phyloP scores from a whole-genome alignment of 108 stramenopile genomes.

The Skeletonema menzelii region DNA sequence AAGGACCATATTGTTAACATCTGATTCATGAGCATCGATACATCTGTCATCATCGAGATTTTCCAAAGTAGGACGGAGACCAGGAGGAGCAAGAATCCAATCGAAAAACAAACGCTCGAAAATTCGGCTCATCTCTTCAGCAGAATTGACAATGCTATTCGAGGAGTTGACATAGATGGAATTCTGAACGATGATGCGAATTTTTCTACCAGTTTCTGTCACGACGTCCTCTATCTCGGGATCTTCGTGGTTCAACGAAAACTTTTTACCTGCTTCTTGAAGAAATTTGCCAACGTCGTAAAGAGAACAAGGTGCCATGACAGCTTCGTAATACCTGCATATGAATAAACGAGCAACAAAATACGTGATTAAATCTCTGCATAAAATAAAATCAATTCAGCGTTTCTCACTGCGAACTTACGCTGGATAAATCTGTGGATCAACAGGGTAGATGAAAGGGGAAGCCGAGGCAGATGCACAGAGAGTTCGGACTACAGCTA shows the following conservation, averaged over 20 bases:
- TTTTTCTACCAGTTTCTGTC: slow-evolving; percentile 68
- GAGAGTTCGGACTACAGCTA: slow-evolving; percentile 79
- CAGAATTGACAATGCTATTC: slow-evolving; percentile 67
- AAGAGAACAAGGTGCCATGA: slow-evolving; percentile 78
- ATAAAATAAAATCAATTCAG: neutral
- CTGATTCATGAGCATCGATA: slow-evolving; percentile 68
- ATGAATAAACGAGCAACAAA: neutral
- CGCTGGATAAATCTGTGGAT: slow-evolving; percentile 81
- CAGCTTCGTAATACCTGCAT: slow-evolving; percentile 77
- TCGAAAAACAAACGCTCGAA: slow-evolving; percentile 87
- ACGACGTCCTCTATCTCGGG: slow-evolving; percentile 50
- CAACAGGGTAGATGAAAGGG: slow-evolving; percentile 82
- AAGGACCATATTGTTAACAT: slow-evolving; percentile 74
- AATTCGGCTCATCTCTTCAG: slow-evolving; percentile 78
- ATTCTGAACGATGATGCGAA: slow-evolving; percentile 74
- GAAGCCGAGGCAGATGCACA: slow-evolving; percentile 63
- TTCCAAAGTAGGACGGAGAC: slow-evolving; percentile 53
- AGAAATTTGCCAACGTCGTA: slow-evolving; percentile 67
- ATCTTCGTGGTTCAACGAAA: slow-evolving; percentile 7
- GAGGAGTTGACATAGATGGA: slow-evolving; percentile 68
- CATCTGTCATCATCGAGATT: slow-evolving; percentile 86
- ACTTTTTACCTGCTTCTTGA: slow-evolving; percentile 52
- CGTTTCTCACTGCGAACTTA: slow-evolving; percentile 3
- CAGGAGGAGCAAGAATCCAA: slow-evolving; percentile 81
- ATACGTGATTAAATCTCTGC: neutral